Evolutionary conservation across 2,329 filamentous ascomycete genomes (phyloP), one percentile per base, ranked within the genome.

Genomic region (Coniella vitis): DNA sequence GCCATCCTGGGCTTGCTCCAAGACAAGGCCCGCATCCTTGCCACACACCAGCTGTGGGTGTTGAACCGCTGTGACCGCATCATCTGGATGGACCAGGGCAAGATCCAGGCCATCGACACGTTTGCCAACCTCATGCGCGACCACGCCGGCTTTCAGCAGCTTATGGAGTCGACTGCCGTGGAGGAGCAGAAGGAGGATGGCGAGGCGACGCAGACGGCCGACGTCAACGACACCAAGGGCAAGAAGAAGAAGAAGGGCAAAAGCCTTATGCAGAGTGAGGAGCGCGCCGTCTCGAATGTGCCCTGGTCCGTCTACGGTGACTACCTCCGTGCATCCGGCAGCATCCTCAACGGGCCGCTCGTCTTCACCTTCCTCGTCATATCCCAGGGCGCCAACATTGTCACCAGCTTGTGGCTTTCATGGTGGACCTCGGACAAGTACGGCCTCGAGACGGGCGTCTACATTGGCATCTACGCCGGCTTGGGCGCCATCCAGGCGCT

Each of bases 41-140:
- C 91, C 1, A 98, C 93, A 0, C 93, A 98, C 65, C 91, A 97
- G 64, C 79, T 97, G 13, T 93, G 94, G 73, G 90, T 97, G 5
- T 77, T 97, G 5, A 90, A 79, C 61, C 84, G 90, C 31, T 96
- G 90, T 59, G 91, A 97, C 63, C 79, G 91, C 31, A 91, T 97
- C 55, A 82, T 97, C 42, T 90, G 90, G 81, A 90, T 98, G 80
- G 87, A 96, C 48, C 81, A 83, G 14, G 93, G 93, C 38, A 81
- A 76, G 47, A 86, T 97, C 47, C 81, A 87, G 63, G 88, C 90
- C 4, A 73, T 96, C 35, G 90, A 93, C 57, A 96, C 90, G 0
- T 97, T 91, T 59, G 81, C 87, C 31, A 90, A 94, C 51, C 75
- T 97, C 16, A 95, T 95, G 84, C 73, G 73, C 7, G 75, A 84